Evolutionary conservation across 1,139 yeast genomes (phyloP), one percentile per base, ranked within the genome.

Genomic region (Blastobotrys elegans): DNA sequence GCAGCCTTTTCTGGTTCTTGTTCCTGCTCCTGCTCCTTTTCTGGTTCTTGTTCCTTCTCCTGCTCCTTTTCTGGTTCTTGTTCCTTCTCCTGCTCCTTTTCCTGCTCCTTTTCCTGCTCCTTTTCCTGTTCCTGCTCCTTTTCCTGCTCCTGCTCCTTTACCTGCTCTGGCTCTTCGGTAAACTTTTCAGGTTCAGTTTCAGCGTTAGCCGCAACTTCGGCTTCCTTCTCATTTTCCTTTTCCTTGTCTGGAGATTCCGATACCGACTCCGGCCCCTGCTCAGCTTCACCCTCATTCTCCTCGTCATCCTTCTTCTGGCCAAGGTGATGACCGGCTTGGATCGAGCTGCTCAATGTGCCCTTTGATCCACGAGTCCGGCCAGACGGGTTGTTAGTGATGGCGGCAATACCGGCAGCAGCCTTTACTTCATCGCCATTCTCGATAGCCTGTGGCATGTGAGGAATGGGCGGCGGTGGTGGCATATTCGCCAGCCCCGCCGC

Each of bases 301-400:
- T 14, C 44, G 7, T 33, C 44, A 4, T 3, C 33, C n/a, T 33
- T 18, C 18, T 4, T 29, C 17, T 40, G 18, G 22, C 22, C 50
- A 32, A 52, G 43, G 45, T 57, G 61, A 39, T 54, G 56, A 21
- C 63, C 63, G 29, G 63, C 62, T 41, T 59, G 60, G 34, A 59
- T 54, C 11, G 57, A 40, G 31, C 56, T 58, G 21, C 60, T 56
- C 21, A 59, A 48, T 11, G 61, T 59, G 52, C 57, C 58, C 26
- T 58, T 47, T 14, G 55, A 40, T n/a, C 53, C 40, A 17, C 40
- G 27, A 16, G 7, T 30, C 24, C 34, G 32, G 5, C 30, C 18
- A 17, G 7, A n/a, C n/a, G n/a, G n/a, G n/a, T n/a, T n/a, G n/a
- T n/a, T n/a, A n/a, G n/a, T n/a, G n/a, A n/a, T n/a, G n/a, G n/a